Percentiles rank a stretch among this genome's conserved stretches.
These are phyloP conservation scores for Cercophora samala DNA, from an alignment of 495 filamentous ascomycete species.

Conservation along the genomic window DNA sequence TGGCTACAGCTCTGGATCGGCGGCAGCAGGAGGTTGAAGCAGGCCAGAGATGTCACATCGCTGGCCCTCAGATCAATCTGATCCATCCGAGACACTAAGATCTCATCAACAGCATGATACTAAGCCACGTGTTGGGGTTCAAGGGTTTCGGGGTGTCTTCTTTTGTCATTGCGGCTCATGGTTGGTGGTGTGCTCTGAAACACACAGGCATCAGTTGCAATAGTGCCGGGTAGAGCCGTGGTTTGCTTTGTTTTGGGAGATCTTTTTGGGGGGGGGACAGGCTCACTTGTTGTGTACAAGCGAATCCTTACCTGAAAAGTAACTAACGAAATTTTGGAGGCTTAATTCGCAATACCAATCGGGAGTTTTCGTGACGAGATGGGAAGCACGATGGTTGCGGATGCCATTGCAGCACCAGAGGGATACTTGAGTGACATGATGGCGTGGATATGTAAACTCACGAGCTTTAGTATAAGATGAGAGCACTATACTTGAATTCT, in stretches of 20 bases:
- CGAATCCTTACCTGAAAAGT: background rate
- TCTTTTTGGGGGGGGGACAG: background rate
- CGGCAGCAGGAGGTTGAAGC: background rate
- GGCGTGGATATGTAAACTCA: background rate
- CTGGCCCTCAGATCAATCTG: background rate
- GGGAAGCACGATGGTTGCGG: background rate
- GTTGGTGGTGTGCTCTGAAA: background rate
- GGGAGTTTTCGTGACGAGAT: background rate
- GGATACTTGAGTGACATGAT: background rate
- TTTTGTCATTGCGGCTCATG: background rate
- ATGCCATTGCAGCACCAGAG: background rate
- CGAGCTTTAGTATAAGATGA: background rate
- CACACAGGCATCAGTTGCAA: background rate
- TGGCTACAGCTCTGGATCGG: background rate
- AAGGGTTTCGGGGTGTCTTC: background rate
- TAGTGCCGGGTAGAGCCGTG: background rate
- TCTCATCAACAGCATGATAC: background rate
- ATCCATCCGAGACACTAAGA: background rate
- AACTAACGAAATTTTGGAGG: background rate
- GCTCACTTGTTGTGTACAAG: background rate
- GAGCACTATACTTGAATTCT: background rate
- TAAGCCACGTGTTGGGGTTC: background rate
- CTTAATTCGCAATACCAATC: constrained; percentile 3
- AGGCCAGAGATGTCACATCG: background rate
- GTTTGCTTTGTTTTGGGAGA: background rate